Evolutionary conservation across 2,329 filamentous ascomycete genomes (phyloP), one percentile per base, ranked within the genome.

Genomic region (Nothomitra cinnamomea): DNA sequence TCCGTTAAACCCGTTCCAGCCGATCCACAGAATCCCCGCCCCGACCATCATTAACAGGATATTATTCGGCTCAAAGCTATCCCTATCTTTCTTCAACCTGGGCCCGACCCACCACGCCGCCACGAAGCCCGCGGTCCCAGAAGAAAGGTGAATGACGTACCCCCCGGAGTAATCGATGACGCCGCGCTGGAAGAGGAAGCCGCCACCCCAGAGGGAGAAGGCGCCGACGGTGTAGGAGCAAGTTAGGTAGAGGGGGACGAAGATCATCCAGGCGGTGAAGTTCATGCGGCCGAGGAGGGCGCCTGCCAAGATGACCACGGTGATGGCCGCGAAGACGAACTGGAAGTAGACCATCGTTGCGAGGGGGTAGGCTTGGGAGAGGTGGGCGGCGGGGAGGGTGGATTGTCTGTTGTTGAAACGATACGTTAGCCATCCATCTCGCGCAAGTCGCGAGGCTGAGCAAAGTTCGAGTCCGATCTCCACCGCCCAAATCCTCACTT

Each of bases 1-100:
- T 45, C 72, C 72, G 56, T 74, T 75, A 65, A 74, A 75, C 41
- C 72, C 72, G 60, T 74, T 74, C 72, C 72, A 75, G 55, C 72
- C 72, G 24, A 73, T 65, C 72, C 72, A 75, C 32, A 75, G 67
- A 35, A 75, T 70, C n/a, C 72, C 72, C 1, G 72, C 71, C 21
- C 72, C 72, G 25, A 71, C 64, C 52, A 74, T 62, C 25, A 72
- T 66, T 8, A 67, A 60, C 15, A 70, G 59, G 49, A 73, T 63
- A 58, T 74, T 74, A 63, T 73, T 72, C 2, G 72, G 72, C n/a
- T 66, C 64, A 38, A 67, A 65, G 47, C 70, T 68, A 42, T 69
- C 67, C 10, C 70, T 67, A 57, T 74, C 72, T 22, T 63, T 59
- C 53, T 66, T 63, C 24, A 72, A 61, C 24, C 72, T 67, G 0